Evolutionary conservation across 192 early-diverging fungal genomes (phyloP).

Genomic region (Rhizophagus sp.): DNA sequence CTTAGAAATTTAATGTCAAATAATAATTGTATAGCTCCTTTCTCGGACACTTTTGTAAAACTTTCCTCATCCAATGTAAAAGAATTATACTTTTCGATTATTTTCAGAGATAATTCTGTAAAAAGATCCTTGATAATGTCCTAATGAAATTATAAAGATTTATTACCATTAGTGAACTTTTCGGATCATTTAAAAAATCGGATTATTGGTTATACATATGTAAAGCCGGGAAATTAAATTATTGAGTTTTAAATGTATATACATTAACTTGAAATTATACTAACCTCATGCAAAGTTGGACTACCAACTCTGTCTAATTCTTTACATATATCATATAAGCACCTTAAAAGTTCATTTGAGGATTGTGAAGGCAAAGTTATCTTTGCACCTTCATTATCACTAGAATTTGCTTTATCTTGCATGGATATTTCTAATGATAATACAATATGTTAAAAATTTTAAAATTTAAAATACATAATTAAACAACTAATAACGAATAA

Average conservation of each 20-base stretch:
- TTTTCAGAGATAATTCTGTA: constrained; percentile 22
- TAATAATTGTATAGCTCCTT: constrained; percentile 62
- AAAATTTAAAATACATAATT: background rate
- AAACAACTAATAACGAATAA: background rate
- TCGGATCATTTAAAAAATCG: too few species aligned
- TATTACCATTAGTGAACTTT: background rate
- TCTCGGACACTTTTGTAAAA: constrained; percentile 42
- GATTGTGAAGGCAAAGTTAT: constrained; percentile 46
- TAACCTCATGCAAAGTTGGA: constrained; percentile 50
- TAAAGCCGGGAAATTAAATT: background rate
- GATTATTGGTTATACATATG: background rate
- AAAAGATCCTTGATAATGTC: constrained; percentile 23
- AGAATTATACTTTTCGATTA: constrained; percentile 26
- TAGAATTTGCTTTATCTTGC: background rate
- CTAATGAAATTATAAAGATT: background rate
- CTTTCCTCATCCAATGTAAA: constrained; percentile 22
- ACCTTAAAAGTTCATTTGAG: constrained; percentile 41
- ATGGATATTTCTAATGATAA: background rate
- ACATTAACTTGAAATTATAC: background rate
- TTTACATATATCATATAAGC: constrained; percentile 45
- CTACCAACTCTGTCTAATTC: constrained; percentile 49
- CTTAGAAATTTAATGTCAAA: constrained; percentile 61
- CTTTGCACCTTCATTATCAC: constrained; percentile 15
- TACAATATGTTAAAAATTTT: background rate
- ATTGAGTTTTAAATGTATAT: background rate